These are phyloP conservation scores for Barnettozyma pratensis DNA, from an alignment of 805 yeast genomes.

Conservation along the genomic window DNA sequence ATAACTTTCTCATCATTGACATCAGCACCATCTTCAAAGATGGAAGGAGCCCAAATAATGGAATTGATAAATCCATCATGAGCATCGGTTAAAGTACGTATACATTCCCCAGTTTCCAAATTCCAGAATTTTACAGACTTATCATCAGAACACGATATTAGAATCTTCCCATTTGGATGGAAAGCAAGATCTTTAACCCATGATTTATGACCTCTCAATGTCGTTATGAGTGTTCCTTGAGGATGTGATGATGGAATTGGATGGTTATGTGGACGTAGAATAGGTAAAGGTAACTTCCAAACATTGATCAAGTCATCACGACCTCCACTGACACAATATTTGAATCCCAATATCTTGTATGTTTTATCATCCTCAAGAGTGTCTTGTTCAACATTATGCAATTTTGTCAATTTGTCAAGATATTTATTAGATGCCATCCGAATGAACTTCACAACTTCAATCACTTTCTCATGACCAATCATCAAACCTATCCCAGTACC, in stretches of 20 bases:
- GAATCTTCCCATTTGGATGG: constrained; percentile 71
- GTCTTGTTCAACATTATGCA: constrained; percentile 12
- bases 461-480: constrained; percentile 77
- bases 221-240: constrained; percentile 52
- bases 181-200: constrained; percentile 73
- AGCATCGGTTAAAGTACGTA: constrained; percentile 41
- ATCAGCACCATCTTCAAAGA: constrained; percentile 26
- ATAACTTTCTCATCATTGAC: constrained; percentile 26
- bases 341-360: constrained; percentile 46
- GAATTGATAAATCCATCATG: constrained; percentile 78
- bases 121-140: constrained; percentile 77
- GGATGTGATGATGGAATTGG: constrained; percentile 58
- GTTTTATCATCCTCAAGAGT: constrained; percentile 13
- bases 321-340: constrained; percentile 73
- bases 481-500: constrained; percentile 66
- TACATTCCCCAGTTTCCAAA: constrained; percentile 41
- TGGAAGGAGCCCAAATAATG: constrained; percentile 48
- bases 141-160: constrained; percentile 78
- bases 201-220: constrained; percentile 70
- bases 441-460: constrained; percentile 66
- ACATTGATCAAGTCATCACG: constrained; percentile 70
- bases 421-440: constrained; percentile 46
- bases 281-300: constrained; percentile 75
- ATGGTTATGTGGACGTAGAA: constrained; percentile 44
- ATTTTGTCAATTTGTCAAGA: constrained; percentile 40